Evolutionary conservation across 805 yeast genomes (phyloP).

Genomic region (Saccharomycopsis synnaedendra): DNA sequence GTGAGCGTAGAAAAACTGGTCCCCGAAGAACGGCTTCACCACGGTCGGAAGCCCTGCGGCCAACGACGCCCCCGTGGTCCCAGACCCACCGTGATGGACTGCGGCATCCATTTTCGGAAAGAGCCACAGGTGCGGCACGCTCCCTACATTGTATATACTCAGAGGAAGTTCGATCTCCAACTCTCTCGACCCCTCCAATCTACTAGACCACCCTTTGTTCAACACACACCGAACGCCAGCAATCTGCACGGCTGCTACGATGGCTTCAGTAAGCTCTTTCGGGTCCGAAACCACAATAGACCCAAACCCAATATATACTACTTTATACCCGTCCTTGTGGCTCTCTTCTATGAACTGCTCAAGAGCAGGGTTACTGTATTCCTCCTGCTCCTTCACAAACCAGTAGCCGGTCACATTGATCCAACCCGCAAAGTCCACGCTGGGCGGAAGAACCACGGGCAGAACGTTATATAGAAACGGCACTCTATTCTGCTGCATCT

Average conservation of each 20-base stretch:
- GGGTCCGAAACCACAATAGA: conserved; percentile 88
- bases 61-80: conserved; percentile 88
- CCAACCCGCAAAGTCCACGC: conserved; percentile 92
- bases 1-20: conserved; percentile 84
- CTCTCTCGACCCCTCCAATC: conserved; percentile 34
- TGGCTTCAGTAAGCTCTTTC: conserved; percentile 60
- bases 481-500: conserved; percentile 63
- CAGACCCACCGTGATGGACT: conserved; percentile 96
- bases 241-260: conserved; percentile 64
- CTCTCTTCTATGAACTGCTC: conserved; percentile 54
- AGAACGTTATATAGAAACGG: conserved; percentile 88
- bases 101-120: conserved; percentile 86
- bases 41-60: conserved; percentile 83
- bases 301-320: conserved; percentile 92
- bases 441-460: conserved; percentile 82
- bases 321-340: conserved; percentile 42
- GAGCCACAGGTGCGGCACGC: conserved; percentile 89
- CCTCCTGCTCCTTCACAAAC: conserved; percentile 63
- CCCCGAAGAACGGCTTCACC: conserved; percentile 92
- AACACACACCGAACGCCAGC: conserved; percentile 81
- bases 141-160: conserved; percentile 57
- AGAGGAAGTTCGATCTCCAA: conserved; percentile 43
- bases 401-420: conserved; percentile 93
- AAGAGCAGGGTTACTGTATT: conserved; percentile 51
- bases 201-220: conserved; percentile 92